phyloP scores from a whole-genome alignment of 352 stramenopile species.

The Globisporangium canariense region DNA sequence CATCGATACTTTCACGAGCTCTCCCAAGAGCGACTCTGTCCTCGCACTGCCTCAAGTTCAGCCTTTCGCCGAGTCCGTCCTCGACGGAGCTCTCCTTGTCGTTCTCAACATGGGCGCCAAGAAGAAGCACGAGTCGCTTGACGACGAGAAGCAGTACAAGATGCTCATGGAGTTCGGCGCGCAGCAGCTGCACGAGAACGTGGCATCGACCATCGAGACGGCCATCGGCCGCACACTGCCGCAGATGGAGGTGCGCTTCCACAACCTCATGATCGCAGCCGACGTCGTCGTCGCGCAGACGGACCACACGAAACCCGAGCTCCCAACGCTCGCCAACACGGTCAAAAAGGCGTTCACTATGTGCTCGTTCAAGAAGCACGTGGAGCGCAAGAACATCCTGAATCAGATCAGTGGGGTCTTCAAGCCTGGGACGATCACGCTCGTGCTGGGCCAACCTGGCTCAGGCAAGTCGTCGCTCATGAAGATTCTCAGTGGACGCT shows the following conservation, averaged over 20 bases:
- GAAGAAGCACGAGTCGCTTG: slow-evolving; percentile 4
- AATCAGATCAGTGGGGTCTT: slow-evolving; percentile 25
- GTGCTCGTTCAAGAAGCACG: slow-evolving; percentile 19
- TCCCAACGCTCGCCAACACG: slow-evolving; percentile 10
- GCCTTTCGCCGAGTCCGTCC: neutral
- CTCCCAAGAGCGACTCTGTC: neutral
- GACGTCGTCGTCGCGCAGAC: slow-evolving; percentile 8
- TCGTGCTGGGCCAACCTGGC: slow-evolving; percentile 26
- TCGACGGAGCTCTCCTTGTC: neutral
- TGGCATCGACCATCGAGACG: slow-evolving; percentile 9
- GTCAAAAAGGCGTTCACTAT: slow-evolving; percentile 13
- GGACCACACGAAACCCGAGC: slow-evolving; percentile 3
- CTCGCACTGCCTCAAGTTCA: no score
- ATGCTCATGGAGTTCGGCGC: slow-evolving; percentile 13
- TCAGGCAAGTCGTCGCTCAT: slow-evolving; percentile 30
- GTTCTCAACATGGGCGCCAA: slow-evolving; percentile 1
- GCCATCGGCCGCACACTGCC: slow-evolving; percentile 14
- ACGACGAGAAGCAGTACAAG: slow-evolving; percentile 10
- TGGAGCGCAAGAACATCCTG: slow-evolving; percentile 24
- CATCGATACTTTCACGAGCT: no score
- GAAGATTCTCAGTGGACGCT: slow-evolving; percentile 26
- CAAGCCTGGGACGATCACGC: slow-evolving; percentile 24
- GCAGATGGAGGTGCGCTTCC: slow-evolving; percentile 23
- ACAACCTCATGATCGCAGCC: slow-evolving; percentile 16
- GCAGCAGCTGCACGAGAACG: slow-evolving; percentile 7